phyloP scores from a whole-genome alignment of 495 filamentous ascomycete species.

The Lophium mytilinum region DNA sequence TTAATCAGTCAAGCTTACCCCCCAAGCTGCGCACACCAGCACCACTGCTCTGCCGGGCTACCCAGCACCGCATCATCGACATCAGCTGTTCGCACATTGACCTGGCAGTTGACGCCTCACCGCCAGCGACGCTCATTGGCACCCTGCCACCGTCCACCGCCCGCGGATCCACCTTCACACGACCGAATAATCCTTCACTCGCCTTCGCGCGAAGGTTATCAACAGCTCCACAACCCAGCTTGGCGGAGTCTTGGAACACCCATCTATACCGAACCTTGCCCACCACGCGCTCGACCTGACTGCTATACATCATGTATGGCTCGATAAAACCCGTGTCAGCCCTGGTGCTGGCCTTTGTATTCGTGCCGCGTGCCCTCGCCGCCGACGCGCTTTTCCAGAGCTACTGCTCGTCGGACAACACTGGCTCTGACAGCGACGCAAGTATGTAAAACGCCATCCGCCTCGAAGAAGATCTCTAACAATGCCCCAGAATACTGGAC shows the following conservation, averaged over 20 bases:
- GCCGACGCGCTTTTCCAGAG: not conserved
- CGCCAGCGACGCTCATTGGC: no score
- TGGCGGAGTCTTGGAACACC: not conserved
- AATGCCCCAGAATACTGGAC: constrained; percentile 39
- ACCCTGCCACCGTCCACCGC: no score
- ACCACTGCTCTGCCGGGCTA: no score
- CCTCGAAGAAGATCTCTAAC: not conserved
- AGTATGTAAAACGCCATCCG: not conserved
- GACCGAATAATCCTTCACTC: no score
- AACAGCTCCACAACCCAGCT: not conserved
- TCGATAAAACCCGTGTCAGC: not conserved
- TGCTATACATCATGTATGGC: not conserved
- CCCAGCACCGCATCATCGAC: no score
- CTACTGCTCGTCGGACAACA: constrained; percentile 26
- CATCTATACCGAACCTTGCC: not conserved
- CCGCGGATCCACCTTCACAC: no score
- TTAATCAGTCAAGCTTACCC: no score
- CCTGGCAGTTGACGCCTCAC: no score
- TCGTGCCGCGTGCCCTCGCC: not conserved
- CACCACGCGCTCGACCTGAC: not conserved
- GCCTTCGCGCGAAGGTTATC: not conserved
- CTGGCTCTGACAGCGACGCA: not conserved
- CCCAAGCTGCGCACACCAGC: no score
- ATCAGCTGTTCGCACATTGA: no score
- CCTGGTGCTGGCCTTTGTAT: not conserved